Evolutionary conservation across 495 filamentous ascomycete species (phyloP).

Genomic region (Neurospora sp.): DNA sequence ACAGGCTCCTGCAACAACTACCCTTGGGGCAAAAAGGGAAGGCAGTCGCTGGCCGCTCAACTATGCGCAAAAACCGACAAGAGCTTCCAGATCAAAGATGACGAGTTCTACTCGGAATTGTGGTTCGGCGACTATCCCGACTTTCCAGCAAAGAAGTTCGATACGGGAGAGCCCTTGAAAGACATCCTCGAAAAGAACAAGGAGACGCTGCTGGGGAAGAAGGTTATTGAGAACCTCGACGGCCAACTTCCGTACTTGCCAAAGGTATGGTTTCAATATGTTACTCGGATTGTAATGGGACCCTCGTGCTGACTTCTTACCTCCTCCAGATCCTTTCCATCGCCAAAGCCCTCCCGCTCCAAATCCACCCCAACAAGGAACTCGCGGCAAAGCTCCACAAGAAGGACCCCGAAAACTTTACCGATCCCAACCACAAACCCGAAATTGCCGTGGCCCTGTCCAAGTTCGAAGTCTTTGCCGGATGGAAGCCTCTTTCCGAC

Average conservation of each 20-base stretch:
- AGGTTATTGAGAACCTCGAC: conserved; percentile 53
- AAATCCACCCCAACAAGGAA: conserved; percentile 64
- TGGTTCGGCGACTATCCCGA: conserved; percentile 78
- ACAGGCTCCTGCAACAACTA: conserved; percentile 46
- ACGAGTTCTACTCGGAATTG: conserved; percentile 56
- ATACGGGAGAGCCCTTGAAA: conserved; percentile 52
- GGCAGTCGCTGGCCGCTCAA: conserved; percentile 58
- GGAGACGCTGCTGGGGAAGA: conserved; percentile 52
- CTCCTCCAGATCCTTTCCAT: conserved; percentile 56
- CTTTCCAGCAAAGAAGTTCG: conserved; percentile 52
- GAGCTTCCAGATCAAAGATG: conserved; percentile 59
- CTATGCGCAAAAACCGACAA: conserved; percentile 55
- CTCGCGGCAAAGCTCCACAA: conserved; percentile 54
- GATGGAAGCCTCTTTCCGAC: conserved; percentile 56
- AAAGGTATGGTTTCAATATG: conserved; percentile 37
- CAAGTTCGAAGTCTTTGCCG: conserved; percentile 72
- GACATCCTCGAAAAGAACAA: conserved; percentile 56
- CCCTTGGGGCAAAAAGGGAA: conserved; percentile 61
- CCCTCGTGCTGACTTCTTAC: not conserved
- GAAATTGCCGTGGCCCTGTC: conserved; percentile 69
- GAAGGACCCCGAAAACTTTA: conserved; percentile 53
- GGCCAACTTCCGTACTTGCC: conserved; percentile 63
- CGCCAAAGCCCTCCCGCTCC: conserved; percentile 68
- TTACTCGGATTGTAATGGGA: not conserved
- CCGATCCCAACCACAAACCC: conserved; percentile 71